Conservation (phyloP, 176 grass and related monocot genomes). For the Aegilops tauschii region DNA sequence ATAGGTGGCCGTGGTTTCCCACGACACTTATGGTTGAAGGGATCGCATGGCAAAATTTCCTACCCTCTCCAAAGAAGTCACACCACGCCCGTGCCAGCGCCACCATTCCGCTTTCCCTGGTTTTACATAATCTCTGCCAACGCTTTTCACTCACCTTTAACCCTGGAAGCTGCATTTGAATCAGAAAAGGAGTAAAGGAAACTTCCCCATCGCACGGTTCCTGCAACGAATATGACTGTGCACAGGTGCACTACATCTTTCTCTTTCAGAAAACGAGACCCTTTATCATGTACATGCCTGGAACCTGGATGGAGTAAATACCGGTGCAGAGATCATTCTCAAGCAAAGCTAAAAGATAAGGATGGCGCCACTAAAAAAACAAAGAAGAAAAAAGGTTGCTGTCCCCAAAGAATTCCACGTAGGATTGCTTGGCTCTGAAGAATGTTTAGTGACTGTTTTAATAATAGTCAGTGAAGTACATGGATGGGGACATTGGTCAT, state of each 20-base stretch:
- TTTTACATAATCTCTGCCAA: neutral
- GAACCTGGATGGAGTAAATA: slow-evolving; percentile 2
- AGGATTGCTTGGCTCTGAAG: slow-evolving; percentile 46
- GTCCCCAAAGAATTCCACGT: neutral
- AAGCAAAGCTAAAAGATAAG: neutral
- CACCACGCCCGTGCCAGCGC: neutral
- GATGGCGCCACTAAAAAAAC: neutral
- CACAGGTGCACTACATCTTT: neutral
- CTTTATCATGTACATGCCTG: slow-evolving; percentile 5
- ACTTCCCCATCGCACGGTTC: slow-evolving; percentile 24
- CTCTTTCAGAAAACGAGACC: neutral
- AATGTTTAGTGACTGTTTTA: slow-evolving; percentile 37
- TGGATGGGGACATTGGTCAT: slow-evolving; percentile 23
- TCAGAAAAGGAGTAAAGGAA: slow-evolving; percentile 25
- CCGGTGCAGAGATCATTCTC: neutral
- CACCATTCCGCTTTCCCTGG: neutral
- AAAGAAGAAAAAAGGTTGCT: neutral
- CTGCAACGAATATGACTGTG: slow-evolving; percentile 17
- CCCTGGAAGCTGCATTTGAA: slow-evolving; percentile 11
- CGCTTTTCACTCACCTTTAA: slow-evolving; percentile 23
- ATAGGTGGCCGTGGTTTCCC: too few relatives aligned
- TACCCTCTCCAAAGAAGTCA: neutral
- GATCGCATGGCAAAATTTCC: neutral
- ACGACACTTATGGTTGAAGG: neutral
- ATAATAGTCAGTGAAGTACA: slow-evolving; percentile 31